Evolutionary conservation across 495 filamentous ascomycete species (phyloP).

Genomic region (Xylaria acuta): DNA sequence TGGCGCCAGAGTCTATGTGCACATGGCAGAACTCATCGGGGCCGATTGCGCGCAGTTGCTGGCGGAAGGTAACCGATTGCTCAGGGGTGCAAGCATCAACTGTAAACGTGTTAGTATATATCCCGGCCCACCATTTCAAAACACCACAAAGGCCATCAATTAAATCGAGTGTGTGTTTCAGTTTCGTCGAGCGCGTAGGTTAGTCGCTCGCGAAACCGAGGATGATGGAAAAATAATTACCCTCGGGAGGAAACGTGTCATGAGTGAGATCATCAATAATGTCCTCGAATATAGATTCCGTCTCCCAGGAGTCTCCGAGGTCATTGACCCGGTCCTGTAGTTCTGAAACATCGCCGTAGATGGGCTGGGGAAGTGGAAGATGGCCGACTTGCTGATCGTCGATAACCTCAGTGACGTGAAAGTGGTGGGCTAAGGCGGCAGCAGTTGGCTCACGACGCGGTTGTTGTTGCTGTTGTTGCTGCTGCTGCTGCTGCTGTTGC

Average conservation of each 20-base stretch:
- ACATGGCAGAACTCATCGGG: slow-evolving; percentile 75
- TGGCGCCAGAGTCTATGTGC: slow-evolving; percentile 69
- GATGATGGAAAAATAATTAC: slow-evolving; percentile 47
- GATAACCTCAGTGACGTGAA: slow-evolving; percentile 27
- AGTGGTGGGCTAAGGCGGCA: neutral
- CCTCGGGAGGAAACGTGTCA: slow-evolving; percentile 63
- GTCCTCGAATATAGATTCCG: slow-evolving; percentile 71
- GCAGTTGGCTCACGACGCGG: neutral
- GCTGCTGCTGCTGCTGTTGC: neutral
- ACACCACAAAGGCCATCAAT: neutral
- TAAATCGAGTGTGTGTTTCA: neutral
- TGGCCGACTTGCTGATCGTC: slow-evolving; percentile 39
- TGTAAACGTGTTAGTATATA: slow-evolving; percentile 35
- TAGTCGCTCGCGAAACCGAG: slow-evolving; percentile 27
- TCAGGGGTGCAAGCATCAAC: slow-evolving; percentile 74
- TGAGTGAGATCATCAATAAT: slow-evolving; percentile 68
- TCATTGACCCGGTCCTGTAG: slow-evolving; percentile 68
- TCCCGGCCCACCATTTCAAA: neutral
- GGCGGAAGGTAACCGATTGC: slow-evolving; percentile 71
- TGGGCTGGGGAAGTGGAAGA: slow-evolving; percentile 33
- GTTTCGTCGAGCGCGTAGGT: neutral
- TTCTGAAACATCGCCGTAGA: slow-evolving; percentile 42
- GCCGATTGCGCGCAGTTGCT: slow-evolving; percentile 75
- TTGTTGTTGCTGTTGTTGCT: neutral
- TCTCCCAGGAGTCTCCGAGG: slow-evolving; percentile 69